Evolutionary conservation across 2,329 filamentous ascomycete species (phyloP), one percentile per base, ranked within the genome.

Genomic region (Botryosphaeria dothidea): DNA sequence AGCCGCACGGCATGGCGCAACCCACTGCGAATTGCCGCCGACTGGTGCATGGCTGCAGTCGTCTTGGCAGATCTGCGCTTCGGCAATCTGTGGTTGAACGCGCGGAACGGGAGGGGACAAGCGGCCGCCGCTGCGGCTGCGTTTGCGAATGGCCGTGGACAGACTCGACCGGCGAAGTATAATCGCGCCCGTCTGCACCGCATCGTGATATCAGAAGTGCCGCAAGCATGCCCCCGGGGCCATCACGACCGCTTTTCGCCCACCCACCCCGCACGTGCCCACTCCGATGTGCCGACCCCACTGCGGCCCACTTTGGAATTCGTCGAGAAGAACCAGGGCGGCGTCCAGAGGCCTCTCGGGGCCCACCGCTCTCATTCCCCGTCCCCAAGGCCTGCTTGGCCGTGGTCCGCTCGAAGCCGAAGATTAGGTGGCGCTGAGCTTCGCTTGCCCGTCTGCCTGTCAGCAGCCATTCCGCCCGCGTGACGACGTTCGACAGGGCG

Each of bases 341-440:
- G 71, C 48, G 67, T 67, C 25, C 70, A 63, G 69, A 72, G 45
- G 68, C 69, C 15, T 68, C 62, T 48, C 49, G 58, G 23, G 17
- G 65, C 68, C 31, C 68, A 69, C 51, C 70, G 72, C 58, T 71
- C 67, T 56, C 72, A 71, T 57, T 70, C 71, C 8, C 68, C 69
- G 19, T 71, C 70, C 13, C 71, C 62, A 70, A 70, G 54, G 72
- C 69, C 54, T 68, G 49, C 66, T 71, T 9, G 66, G 67, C 21
- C 62, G 65, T 15, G 64, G 67, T 34, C 70, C 68, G 64, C 48
- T 69, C 15, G 68, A 70, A 9, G 43, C 46, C 23, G 66, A 65
- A 19, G 66, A 70, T 62, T 46, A 11, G 31, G 31, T 34, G 31
- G 31, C 31, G 31, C 13, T 34, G 3, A 34, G 31, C 31, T 34